Percentiles rank a stretch among this genome's conserved stretches.
Evolutionary conservation across 805 yeast genomes (phyloP).

Genomic region (Blastobotrys muscicola): DNA sequence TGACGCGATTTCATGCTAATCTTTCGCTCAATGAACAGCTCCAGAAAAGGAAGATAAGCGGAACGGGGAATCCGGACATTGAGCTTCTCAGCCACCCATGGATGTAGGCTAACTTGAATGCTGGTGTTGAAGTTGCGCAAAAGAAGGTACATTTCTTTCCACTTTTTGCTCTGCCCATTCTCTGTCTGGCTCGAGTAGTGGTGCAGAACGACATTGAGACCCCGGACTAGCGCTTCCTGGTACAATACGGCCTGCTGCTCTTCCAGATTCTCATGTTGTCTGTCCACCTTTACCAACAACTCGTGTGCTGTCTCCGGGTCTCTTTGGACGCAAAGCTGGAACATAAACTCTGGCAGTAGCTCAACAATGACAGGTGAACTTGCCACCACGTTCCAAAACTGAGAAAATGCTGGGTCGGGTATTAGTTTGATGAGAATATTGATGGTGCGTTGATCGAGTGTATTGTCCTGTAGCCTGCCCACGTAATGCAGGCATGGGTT

Average conservation of each 20-base stretch:
- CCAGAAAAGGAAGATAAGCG: slow-evolving; percentile 6
- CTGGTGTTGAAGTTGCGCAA: slow-evolving; percentile 5
- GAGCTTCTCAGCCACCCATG: slow-evolving; percentile 8
- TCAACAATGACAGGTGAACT: slow-evolving; percentile 6
- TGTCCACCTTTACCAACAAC: slow-evolving; percentile 6
- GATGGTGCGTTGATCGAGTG: no score
- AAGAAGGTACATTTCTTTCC: slow-evolving; percentile 6
- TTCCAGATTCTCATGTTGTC: not conserved
- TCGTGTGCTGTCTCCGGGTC: slow-evolving; percentile 4
- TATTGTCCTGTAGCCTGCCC: no score
- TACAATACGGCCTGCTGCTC: not conserved
- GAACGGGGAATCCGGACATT: slow-evolving; percentile 7
- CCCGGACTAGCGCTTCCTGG: slow-evolving; percentile 9
- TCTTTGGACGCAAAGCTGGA: slow-evolving; percentile 1
- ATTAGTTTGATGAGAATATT: no score
- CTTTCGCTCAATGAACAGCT: slow-evolving; percentile 8
- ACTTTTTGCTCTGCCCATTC: not conserved
- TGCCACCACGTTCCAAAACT: slow-evolving; percentile 8
- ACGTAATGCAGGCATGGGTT: no score
- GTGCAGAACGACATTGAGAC: slow-evolving; percentile 10
- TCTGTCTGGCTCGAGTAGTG: not conserved
- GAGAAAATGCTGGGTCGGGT: no score
- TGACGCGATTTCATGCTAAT: slow-evolving; percentile 4
- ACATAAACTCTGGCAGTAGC: slow-evolving; percentile 6
- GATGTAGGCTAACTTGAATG: slow-evolving; percentile 6